phyloP scores from a whole-genome alignment of 139 green algal species.

The Chlamydomonas eustigma region DNA sequence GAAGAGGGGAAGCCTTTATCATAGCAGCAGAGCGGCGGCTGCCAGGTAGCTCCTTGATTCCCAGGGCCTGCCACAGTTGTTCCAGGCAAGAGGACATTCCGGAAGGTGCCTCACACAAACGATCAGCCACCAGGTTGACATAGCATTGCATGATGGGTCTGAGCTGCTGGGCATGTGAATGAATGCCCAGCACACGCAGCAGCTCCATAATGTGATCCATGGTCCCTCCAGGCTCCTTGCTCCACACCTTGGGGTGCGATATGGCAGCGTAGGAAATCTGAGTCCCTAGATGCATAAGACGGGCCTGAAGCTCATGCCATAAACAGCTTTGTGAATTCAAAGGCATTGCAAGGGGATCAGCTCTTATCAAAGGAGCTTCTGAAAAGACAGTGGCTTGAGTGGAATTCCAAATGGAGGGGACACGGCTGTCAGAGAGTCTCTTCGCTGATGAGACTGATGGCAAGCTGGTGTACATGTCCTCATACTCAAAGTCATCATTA shows the following conservation, averaged over 20 bases:
- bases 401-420: too few species aligned
- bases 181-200: slow-evolving; percentile 7
- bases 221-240: not conserved
- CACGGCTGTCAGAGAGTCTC: too few species aligned
- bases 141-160: not conserved
- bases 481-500: not conserved
- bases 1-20: not conserved
- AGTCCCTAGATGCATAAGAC: not conserved
- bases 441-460: too few species aligned
- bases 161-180: not conserved
- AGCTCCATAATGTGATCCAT: not conserved
- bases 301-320: not conserved
- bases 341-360: too few species aligned
- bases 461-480: not conserved
- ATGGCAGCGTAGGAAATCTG: not conserved
- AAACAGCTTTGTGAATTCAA: too few species aligned
- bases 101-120: not conserved
- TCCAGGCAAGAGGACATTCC: not conserved
- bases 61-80: slow-evolving; percentile 7
- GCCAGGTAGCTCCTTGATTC: not conserved
- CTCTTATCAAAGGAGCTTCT: too few species aligned
- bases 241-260: not conserved
- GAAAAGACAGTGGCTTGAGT: too few species aligned
- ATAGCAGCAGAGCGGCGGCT: not conserved
- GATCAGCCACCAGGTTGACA: not conserved